phyloP scores from a whole-genome alignment of 208 protist species.

The Endotrypanum monterogeii region DNA sequence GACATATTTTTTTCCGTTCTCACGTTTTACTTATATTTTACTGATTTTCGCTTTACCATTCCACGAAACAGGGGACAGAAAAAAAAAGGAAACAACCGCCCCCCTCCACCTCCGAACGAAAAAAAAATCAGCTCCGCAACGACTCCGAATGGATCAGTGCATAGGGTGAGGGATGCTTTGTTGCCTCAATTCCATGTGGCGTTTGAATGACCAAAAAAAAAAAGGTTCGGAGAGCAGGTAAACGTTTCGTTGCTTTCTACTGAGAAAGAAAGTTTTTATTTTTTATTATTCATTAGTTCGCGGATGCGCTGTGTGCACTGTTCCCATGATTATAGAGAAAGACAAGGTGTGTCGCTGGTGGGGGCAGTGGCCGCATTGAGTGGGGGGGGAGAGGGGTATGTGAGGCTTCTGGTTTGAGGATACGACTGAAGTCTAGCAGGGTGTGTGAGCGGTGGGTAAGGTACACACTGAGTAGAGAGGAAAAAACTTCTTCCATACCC shows the following conservation, averaged over 20 bases:
- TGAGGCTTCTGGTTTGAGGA: too few species aligned
- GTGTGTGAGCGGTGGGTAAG: neutral
- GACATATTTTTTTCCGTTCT: too few species aligned
- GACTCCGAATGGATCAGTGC: too few species aligned
- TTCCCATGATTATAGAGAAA: neutral
- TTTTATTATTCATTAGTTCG: neutral
- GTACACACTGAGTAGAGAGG: neutral
- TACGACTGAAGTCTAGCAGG: too few species aligned
- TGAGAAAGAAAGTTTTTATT: too few species aligned
- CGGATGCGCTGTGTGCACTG: neutral
- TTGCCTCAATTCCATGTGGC: neutral
- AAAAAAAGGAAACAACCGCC: too few species aligned
- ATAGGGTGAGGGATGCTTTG: neutral
- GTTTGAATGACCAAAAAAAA: neutral
- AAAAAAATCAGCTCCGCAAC: too few species aligned
- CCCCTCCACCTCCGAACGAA: too few species aligned
- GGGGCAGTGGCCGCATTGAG: neutral
- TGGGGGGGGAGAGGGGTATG: neutral
- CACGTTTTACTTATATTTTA: too few species aligned
- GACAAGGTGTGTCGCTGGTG: neutral
- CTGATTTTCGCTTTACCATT: too few species aligned
- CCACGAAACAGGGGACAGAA: too few species aligned
- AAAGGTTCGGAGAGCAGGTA: neutral
- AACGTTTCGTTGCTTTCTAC: neutral
- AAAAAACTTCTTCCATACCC: neutral